Conservation (phyloP, 495 filamentous ascomycete genomes). For the Xanthoparmelia taractica region DNA sequence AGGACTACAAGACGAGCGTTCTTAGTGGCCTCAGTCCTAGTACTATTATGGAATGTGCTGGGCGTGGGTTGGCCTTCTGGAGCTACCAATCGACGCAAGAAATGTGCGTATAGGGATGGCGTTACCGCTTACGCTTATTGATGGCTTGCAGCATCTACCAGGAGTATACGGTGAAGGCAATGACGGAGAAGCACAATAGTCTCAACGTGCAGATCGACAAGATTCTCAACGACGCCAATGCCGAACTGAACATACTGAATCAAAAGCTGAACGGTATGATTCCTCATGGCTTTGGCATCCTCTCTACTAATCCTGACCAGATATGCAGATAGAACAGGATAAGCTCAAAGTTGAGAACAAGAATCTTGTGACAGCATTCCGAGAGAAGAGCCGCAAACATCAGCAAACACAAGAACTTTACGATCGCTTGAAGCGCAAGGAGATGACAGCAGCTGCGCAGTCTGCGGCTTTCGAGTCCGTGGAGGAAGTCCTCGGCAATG, state of each 20-base stretch:
- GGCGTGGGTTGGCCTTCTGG: conserved; percentile 79
- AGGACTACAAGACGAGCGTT: conserved; percentile 90
- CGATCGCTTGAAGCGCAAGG: conserved; percentile 67
- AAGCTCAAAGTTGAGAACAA: conserved; percentile 66
- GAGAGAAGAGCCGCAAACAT: conserved; percentile 70
- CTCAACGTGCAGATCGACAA: conserved; percentile 71
- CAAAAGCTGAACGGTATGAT: conserved; percentile 48
- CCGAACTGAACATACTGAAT: conserved; percentile 62
- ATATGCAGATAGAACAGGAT: conserved; percentile 58
- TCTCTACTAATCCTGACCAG: conserved; percentile 33
- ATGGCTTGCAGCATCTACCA: conserved; percentile 61
- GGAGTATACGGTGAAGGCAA: conserved; percentile 60
- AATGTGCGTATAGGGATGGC: conserved; percentile 48
- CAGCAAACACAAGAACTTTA: conserved; percentile 77
- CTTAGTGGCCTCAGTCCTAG: conserved; percentile 77
- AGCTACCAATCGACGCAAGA: conserved; percentile 86
- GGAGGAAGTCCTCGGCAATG: conserved; percentile 34
- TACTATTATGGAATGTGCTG: conserved; percentile 85
- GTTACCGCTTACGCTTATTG: conserved; percentile 16
- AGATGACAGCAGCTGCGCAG: conserved; percentile 60
- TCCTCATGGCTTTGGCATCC: not conserved
- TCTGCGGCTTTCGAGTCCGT: conserved; percentile 62
- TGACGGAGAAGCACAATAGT: conserved; percentile 65
- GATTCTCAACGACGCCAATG: conserved; percentile 71
- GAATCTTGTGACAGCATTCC: conserved; percentile 59